Evolutionary conservation across 2,329 filamentous ascomycete species (phyloP), one percentile per base, ranked within the genome.

Genomic region (Fusarium redolens): DNA sequence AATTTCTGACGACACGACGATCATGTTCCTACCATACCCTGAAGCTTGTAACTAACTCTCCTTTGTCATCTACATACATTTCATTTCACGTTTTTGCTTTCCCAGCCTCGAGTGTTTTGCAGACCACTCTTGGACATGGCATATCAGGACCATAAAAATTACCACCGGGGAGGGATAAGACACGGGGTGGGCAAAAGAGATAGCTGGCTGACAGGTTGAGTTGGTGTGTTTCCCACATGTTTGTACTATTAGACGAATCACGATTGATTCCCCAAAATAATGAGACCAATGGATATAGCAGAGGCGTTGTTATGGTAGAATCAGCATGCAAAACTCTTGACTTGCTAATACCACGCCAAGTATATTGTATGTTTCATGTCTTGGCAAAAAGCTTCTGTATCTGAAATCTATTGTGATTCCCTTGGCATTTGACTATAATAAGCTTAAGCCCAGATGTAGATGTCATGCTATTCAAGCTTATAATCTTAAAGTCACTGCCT

Each of bases 1-100:
- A 61, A 51, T 61, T 61, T 65, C 65, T 52, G 62, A 77, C 54
- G 71, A 74, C 68, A 76, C 71, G 75, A 77, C 69, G 68, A 75
- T 71, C 45, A 74, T 62, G 68, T 72, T 65, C 52, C 50, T 38
- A 68, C 67, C 71, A 72, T 60, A 68, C 73, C 69, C 62, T 56
- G 11, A 45, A 66, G 56, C 65, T 58, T 72, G 71, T 72, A 67
- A 61, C 50, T 68, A 66, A 37, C 35, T 72, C 47, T 68, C 71
- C 38, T 72, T 72, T 74, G 63, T 69, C 38, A 62, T 38, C 9
- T 60, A 50, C 28, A 48, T 50, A 37, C 33, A 61, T 66, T 45
- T 58, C 33, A 35, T 52, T 47, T 31, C 18, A 54, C 31, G 48
- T 66, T 30, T 25, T 30, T 40, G 20, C 54, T 52, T 35, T 35